Conservation (phyloP, 139 green algal species). For the Chlorella sorokiniana region DNA sequence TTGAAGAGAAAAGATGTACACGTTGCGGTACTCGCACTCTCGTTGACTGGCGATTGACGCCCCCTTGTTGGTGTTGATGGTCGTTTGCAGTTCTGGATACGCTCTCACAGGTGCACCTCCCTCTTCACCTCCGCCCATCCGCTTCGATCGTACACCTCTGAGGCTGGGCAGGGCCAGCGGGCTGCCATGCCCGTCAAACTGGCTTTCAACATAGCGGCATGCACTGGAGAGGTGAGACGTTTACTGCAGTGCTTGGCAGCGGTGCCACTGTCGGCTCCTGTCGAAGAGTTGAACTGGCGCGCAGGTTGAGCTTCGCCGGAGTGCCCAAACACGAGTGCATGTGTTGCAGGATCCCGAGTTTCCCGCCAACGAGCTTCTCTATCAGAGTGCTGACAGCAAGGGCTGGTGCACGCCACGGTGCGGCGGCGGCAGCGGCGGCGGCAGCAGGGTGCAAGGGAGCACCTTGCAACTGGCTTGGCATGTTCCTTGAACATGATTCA, state of each 20-base stretch:
- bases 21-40: no score
- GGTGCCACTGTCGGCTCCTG: slow-evolving; percentile 13
- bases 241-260: not conserved
- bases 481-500: no score
- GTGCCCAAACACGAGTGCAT: not conserved
- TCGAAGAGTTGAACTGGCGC: slow-evolving; percentile 1
- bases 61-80: no score
- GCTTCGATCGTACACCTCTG: not conserved
- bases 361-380: slow-evolving; percentile 78
- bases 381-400: slow-evolving; percentile 74
- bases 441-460: slow-evolving; percentile 52
- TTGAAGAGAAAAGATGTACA: no score
- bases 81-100: no score
- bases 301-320: not conserved
- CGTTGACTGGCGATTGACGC: no score
- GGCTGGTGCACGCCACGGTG: slow-evolving; percentile 87
- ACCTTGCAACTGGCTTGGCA: not conserved
- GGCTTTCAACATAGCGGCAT: slow-evolving; percentile 26
- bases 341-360: slow-evolving; percentile 77
- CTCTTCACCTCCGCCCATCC: no score
- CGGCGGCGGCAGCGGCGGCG: not conserved
- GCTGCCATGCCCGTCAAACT: slow-evolving; percentile 26
- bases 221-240: slow-evolving; percentile 32
- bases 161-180: not conserved
- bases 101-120: no score